A percentile compares a stretch with the other conserved stretches of the same genome.
These are phyloP conservation scores for Solanum chiquidenum DNA, from an alignment of 257 asterid genomes.

Conservation along the genomic window DNA sequence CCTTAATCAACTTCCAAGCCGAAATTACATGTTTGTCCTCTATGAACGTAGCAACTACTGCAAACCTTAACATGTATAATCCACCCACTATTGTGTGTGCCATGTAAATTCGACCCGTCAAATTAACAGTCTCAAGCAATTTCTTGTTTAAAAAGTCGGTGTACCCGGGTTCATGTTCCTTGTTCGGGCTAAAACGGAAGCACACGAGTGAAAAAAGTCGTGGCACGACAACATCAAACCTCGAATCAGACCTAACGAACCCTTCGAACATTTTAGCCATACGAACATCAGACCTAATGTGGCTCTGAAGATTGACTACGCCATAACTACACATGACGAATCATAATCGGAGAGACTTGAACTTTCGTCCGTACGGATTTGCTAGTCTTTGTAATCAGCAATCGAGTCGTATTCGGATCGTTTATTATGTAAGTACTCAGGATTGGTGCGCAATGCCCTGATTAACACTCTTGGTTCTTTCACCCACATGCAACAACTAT, in stretches of 20 bases:
- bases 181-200: slow-evolving; percentile 5
- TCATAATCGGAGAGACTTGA: slow-evolving; percentile 16
- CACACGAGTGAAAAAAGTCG: slow-evolving; percentile 7
- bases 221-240: slow-evolving; percentile 7
- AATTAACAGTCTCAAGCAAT: slow-evolving; percentile 16
- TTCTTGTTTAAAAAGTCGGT: slow-evolving; percentile 9
- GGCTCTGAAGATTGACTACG: slow-evolving; percentile 7
- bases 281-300: slow-evolving; percentile 11
- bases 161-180: neutral
- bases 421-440: slow-evolving; percentile 18
- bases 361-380: slow-evolving; percentile 14
- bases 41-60: slow-evolving; percentile 21
- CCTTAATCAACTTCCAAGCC: slow-evolving; percentile 20
- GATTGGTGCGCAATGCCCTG: slow-evolving; percentile 10
- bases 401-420: neutral
- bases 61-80: slow-evolving; percentile 15
- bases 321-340: slow-evolving; percentile 12
- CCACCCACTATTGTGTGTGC: slow-evolving; percentile 21
- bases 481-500: slow-evolving; percentile 22
- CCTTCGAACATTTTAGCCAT: slow-evolving; percentile 7
- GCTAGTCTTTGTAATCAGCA: slow-evolving; percentile 19
- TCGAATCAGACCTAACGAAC: slow-evolving; percentile 2
- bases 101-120: slow-evolving; percentile 16
- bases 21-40: slow-evolving; percentile 19
- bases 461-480: slow-evolving; percentile 2